Evolutionary conservation across 2,329 filamentous ascomycete genomes (phyloP), one percentile per base, ranked within the genome.

Genomic region (Talaromyces sp.): DNA sequence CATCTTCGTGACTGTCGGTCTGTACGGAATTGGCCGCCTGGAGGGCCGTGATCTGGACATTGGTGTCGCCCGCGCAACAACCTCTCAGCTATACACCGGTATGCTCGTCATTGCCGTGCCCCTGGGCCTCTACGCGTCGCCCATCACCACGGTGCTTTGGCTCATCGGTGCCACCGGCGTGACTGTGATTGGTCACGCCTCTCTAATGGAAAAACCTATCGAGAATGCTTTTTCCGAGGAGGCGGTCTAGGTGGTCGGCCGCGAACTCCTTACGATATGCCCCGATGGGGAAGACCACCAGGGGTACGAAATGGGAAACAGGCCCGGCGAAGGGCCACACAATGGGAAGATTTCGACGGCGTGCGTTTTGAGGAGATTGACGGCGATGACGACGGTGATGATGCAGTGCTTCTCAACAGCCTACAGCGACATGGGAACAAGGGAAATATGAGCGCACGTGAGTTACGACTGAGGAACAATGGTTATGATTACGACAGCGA

Each of bases 221-320:
- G 94, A 97, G 88, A 93, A 95, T 92, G 92, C 92, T 97, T 99
- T 99, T 97, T 97, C 93, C 85, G 94, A 95, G 92, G 94, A 99
- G 93, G 93, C 94, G 92, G 94, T 99, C 90, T 99, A 97, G 88
- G 85, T 95, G 92, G 92, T 97, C 94, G 93, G 91, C 93, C 93
- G 94, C 94, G 89, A 94, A 89, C 92, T 96, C 93, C 92, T 81
- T 80, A 83, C 79, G 80, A 81, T 83, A 88, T 89, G 92, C 92
- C 92, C 90, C 88, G 83, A 86, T 92, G 90, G 93, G 93, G 92
- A 97, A 97, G 93, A 97, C 91, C 92, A 94, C 90, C 91, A 85
- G 89, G 91, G 89, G 89, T 87, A 84, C 86, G 83, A 76, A 72
- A 71, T 79, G 83, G 85, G 83, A 85, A 84, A 81, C 85, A 80